A percentile compares a stretch with the other conserved stretches of the same genome.
Conservation (phyloP, 164 flowering plant genomes). For the Magnolia kwangsiensis region DNA sequence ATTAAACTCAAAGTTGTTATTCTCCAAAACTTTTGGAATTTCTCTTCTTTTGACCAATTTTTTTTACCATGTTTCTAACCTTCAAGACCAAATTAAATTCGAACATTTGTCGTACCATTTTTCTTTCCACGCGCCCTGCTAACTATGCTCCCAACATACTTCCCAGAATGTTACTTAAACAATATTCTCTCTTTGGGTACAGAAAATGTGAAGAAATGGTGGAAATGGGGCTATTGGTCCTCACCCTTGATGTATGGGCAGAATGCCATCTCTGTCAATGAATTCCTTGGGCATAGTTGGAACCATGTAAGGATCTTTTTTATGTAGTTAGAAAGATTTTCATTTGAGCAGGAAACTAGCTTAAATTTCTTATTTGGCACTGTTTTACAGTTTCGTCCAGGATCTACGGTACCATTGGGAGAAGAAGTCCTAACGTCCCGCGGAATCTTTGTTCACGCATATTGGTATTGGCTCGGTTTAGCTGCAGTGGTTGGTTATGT, state of each 20-base stretch:
- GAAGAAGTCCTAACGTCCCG: constrained; percentile 17
- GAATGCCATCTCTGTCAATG: constrained; percentile 72
- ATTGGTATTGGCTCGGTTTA: constrained; percentile 43
- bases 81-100: too few species aligned
- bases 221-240: constrained; percentile 82
- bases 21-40: too few species aligned
- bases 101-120: too few species aligned
- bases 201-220: constrained; percentile 39
- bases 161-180: background rate
- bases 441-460: constrained; percentile 18
- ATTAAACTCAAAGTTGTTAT: too few species aligned
- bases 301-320: constrained; percentile 6
- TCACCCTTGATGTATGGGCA: constrained; percentile 68
- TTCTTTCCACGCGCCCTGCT: too few species aligned
- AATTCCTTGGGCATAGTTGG: constrained; percentile 83
- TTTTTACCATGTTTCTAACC: too few species aligned
- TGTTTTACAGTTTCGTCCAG: background rate
- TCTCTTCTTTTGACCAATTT: too few species aligned
- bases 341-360: background rate
- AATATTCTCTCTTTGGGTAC: background rate
- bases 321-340: background rate
- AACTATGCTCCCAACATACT: too few species aligned
- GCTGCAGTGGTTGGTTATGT: constrained; percentile 27
- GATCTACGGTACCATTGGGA: constrained; percentile 19
- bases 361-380: background rate